Evolutionary conservation across 2,329 filamentous ascomycete genomes (phyloP), one percentile per base, ranked within the genome.

Genomic region (Rachicladosporium sp.): DNA sequence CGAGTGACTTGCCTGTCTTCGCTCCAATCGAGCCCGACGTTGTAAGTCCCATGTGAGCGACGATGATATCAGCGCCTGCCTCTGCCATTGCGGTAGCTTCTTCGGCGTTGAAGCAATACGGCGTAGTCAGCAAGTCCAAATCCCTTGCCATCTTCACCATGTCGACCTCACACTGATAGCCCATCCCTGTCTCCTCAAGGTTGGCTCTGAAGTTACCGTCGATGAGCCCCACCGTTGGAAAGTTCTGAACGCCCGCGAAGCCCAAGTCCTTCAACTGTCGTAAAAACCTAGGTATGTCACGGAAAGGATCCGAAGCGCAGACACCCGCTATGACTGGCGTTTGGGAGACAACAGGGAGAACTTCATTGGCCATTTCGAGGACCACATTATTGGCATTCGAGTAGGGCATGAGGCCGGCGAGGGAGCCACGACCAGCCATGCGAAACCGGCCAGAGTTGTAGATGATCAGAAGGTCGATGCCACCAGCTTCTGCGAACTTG

Each of bases 401-500:
- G 52, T 80, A 83, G 0, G 79, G 78, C 76, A 82, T 80, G 36
- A 82, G 58, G 0, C 80, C 80, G 0, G 80, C 78, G 8, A 83
- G 59, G 1, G 77, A 82, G 0, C 80, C 80, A 32, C 75, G 66
- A 0, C 80, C 80, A 0, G 78, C 79, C 80, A 85, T 84, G 7
- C 80, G 74, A 54, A 79, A 84, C 3, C 79, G 71, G 0, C 80
- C 80, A 30, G 74, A 78, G 57, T 83, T 83, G 65, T 83, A 83
- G 49, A 83, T 71, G 45, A 82, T 75, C 51, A 84, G 81, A 32
- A 84, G 62, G 50, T 83, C 78, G 10, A 71, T 75, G 44, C 78
- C 77, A 30, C 79, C 80, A 33, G 69, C 68, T 56, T 84, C 80
- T 46, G 82, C 71, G 50, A 73, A 80, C 50, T 84, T 84, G 43